Base-by-base conservation (phyloP, 2,329 filamentous ascomycete species). In the Colletotrichum somersetense region DNA sequence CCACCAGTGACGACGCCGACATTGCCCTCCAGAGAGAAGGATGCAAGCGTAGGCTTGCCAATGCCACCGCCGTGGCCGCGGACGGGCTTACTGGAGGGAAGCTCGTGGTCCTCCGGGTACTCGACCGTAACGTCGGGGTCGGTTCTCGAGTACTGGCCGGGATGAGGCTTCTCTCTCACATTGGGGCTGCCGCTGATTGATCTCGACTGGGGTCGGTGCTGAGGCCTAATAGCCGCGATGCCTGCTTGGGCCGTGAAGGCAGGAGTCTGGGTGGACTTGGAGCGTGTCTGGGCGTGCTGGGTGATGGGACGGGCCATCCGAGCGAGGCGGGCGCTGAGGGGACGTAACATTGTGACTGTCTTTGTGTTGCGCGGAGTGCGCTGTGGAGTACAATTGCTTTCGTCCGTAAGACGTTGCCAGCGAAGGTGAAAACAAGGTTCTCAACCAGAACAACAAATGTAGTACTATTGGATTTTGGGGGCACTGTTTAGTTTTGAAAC, bases 1-100 rank as follows among this genome's bases (percentile, higher is more conserved):
- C 95, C 96, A 64, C 96, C 96, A 1, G 96, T 98, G 50, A 98
- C 93, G 52, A 98, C 86, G 58, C 91, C 94, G 11, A 95, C 93
- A 79, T 91, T 92, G 73, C 91, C 93, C 80, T 97, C 92, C 44
- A 98, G 89, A 11, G 94, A 96, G 84, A 98, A 98, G 55, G 90
- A 90, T 44, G 93, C 91, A 38, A 98, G 88, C 0, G 95, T 97
- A 35, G 94, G 91, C 85, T 94, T 95, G 83, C 93, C 92, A 78
- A 96, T 93, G 79, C 91, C 88, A 23, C 93, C 94, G 73, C 93
- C 93, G 63, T 93, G 89, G 61, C 94, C 94, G 75, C 91, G 88
- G 10, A 96, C 90, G 5, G 93, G 91, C 68, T 86, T 85, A 69
- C 91, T 92, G 53, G 88, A 87, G 12, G 94, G 94, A 75, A 96